phyloP scores from a whole-genome alignment of 768 basidiomycete species.

The Strobilomyces echinocephalus region DNA sequence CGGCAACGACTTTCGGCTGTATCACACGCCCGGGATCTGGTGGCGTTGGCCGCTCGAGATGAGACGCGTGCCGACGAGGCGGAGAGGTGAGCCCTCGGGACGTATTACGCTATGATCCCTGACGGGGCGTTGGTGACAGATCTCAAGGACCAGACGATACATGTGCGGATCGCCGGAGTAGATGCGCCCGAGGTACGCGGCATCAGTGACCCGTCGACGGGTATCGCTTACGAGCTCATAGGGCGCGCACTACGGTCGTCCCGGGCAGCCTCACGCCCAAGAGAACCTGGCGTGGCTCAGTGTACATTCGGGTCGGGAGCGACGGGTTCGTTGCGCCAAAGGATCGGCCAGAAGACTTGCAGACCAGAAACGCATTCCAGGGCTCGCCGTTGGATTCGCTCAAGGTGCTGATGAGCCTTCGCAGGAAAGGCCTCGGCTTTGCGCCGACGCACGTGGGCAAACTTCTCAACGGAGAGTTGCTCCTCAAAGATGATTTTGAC shows the following conservation, averaged over 20 bases:
- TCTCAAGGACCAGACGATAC: slow-evolving; percentile 75
- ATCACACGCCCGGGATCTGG: slow-evolving; percentile 76
- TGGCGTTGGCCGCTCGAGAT: slow-evolving; percentile 73
- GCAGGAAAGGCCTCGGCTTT: neutral
- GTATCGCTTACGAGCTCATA: slow-evolving; percentile 20
- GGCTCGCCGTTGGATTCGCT: neutral
- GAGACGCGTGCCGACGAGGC: slow-evolving; percentile 52
- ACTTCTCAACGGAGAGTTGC: neutral
- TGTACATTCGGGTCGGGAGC: neutral
- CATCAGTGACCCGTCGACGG: no score
- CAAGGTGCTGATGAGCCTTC: neutral
- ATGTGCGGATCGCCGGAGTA: slow-evolving; percentile 83
- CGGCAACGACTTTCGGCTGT: slow-evolving; percentile 80
- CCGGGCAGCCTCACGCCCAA: slow-evolving; percentile 65
- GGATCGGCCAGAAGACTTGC: neutral
- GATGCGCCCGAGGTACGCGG: slow-evolving; percentile 88
- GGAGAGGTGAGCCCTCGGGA: slow-evolving; percentile 43
- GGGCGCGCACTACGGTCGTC: slow-evolving; percentile 82
- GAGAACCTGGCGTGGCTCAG: slow-evolving; percentile 77
- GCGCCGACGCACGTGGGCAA: neutral
- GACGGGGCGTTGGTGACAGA: slow-evolving; percentile 36
- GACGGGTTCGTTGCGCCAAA: neutral
- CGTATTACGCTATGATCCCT: no score
- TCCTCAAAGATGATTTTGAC: neutral
- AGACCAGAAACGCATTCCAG: neutral